Percentiles rank a stretch among this genome's conserved stretches.
These are phyloP conservation scores for Aspergillus taichungensis DNA, from an alignment of 495 filamentous ascomycete genomes.

Conservation along the genomic window DNA sequence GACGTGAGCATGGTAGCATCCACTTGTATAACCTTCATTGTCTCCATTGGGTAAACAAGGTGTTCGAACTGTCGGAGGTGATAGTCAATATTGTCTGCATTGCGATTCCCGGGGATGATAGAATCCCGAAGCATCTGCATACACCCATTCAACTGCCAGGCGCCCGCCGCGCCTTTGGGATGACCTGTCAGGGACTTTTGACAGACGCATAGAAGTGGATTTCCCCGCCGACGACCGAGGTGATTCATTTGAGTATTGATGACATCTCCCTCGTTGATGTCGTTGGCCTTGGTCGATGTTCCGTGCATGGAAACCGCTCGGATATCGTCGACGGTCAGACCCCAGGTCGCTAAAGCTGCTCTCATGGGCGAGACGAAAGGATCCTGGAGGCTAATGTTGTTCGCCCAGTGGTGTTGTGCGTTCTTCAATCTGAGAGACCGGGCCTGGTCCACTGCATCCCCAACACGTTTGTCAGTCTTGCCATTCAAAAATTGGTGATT, in stretches of 20 bases:
- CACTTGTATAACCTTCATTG: conserved; percentile 86
- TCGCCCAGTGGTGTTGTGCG: conserved; percentile 78
- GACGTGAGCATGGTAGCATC: conserved; percentile 97
- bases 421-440: conserved; percentile 52
- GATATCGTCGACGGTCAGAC: conserved; percentile 91
- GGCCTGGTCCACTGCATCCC: conserved; percentile 36
- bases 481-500: conserved; percentile 9
- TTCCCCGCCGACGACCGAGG: conserved; percentile 89
- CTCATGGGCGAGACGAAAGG: conserved; percentile 84
- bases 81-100: conserved; percentile 93
- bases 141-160: conserved; percentile 98
- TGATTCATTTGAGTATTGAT: conserved; percentile 94
- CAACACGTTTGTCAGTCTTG: conserved; percentile 48
- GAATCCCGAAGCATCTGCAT: conserved; percentile 87
- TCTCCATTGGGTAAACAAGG: conserved; percentile 89
- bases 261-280: conserved; percentile 98
- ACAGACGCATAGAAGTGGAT: conserved; percentile 95
- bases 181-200: conserved; percentile 98
- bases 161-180: conserved; percentile 96
- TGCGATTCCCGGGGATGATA: conserved; percentile 91
- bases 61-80: conserved; percentile 92
- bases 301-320: conserved; percentile 95
- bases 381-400: conserved; percentile 94
- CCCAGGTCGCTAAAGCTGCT: conserved; percentile 93
- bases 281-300: conserved; percentile 95